Evolutionary conservation across 73 alveolate genomes (phyloP), one percentile per base, ranked within the genome.

Genomic region (Uronychia binucleata): DNA sequence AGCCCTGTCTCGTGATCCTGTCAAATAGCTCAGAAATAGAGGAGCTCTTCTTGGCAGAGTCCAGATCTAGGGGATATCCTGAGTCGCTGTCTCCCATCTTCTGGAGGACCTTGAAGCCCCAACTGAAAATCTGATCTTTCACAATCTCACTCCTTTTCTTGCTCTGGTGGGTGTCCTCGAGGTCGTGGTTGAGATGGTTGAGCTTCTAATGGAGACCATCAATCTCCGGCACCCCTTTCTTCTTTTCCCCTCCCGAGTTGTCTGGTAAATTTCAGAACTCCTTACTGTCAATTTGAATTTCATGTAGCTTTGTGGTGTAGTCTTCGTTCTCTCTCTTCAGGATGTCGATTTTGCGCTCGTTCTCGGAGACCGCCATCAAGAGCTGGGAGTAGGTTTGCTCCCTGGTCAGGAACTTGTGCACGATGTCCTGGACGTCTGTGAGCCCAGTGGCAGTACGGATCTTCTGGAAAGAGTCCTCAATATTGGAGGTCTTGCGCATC

Each of bases 401-500:
- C 28, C 90, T 32, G 14, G 92, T 89, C 26, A 89, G 57, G 67
- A 89, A 89, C 79, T 84, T 89, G 28, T 84, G 87, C 1, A 89
- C 95, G 59, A 89, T 84, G 74, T 89, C 95, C 30, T 89, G 87
- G 1, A 89, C 92, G 60, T 89, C 95, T 27, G 84, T 35, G 32
- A 85, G 57, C 0, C 95, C 95, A 0, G 95, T 89, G 29, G 95
- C 89, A 5, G 92, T 82, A 33, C 85, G 77, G 30, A 89, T 89
- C 46, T 77, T 78, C 83, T 89, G 33, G 87, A 89, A 89, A 0
- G 95, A 90, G 34, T 84, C 92, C 59, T 89, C 95, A 60, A 89
- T 77, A 34, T 75, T 74, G 30, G 34, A 28, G 28, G 91, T 77
- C 31, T 84, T 77, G 33, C 78, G 57, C 92, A 89, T 84, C 74